Percentiles rank a stretch among this genome's conserved stretches.
Evolutionary conservation across 352 stramenopile genomes (phyloP).

Genomic region (Phytopythium helicoides): DNA sequence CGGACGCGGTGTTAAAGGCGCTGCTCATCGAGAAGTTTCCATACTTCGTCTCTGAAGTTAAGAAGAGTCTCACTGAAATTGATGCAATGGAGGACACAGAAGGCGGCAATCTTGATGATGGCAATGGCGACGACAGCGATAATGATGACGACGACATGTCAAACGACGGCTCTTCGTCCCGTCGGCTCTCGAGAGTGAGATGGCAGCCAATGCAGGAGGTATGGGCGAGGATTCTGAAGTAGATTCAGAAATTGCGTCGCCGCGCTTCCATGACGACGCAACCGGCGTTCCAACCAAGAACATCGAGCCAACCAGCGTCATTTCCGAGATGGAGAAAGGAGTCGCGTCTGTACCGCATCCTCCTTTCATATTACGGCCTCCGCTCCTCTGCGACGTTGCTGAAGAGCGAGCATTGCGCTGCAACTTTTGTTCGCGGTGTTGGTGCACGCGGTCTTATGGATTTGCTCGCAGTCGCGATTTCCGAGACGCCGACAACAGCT

Average conservation of each 20-base stretch:
- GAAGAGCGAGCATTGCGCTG: conserved; percentile 60
- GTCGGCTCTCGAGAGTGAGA: conserved; percentile 74
- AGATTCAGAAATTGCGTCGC: conserved; percentile 41
- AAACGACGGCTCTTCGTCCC: conserved; percentile 79
- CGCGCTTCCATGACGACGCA: conserved; percentile 20
- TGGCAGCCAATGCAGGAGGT: conserved; percentile 28
- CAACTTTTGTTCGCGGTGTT: conserved; percentile 62
- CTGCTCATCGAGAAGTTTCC: conserved; percentile 71
- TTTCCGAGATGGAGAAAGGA: conserved; percentile 78
- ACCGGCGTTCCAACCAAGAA: conserved; percentile 8
- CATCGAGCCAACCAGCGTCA: conserved; percentile 47
- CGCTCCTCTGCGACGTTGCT: conserved; percentile 68
- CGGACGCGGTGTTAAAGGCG: conserved; percentile 55
- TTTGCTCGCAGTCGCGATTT: conserved; percentile 65
- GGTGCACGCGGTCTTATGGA: conserved; percentile 55
- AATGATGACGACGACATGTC: conserved; percentile 89
- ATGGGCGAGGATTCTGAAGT: conserved; percentile 58
- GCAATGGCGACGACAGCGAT: conserved; percentile 57
- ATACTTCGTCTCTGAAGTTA: conserved; percentile 78
- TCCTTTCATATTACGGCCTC: conserved; percentile 77
- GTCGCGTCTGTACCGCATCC: conserved; percentile 66
- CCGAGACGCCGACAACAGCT: conserved; percentile 63
- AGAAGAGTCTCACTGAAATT: conserved; percentile 64
- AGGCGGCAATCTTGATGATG: conserved; percentile 27
- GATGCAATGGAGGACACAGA: conserved; percentile 41